Conservation (phyloP, 495 filamentous ascomycete species). For the Symbiotaphrina buchneri region DNA sequence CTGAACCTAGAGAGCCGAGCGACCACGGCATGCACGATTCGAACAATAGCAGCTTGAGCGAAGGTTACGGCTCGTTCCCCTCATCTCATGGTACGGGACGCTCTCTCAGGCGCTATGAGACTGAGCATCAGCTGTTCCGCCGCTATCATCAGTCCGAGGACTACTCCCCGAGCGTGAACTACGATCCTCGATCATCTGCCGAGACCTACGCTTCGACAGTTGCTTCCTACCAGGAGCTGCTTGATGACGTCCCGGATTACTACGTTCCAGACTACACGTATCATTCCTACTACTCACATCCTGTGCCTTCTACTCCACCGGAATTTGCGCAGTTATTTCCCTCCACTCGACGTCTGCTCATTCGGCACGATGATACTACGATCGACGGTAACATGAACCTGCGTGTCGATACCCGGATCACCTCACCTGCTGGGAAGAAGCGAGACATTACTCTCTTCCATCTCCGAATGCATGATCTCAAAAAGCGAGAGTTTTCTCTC, state of each 20-base stretch:
- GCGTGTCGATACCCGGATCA: constrained; percentile 59
- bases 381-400: constrained; percentile 95
- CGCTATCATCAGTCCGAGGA: too few relatives aligned
- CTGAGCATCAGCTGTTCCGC: too few relatives aligned
- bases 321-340: constrained; percentile 81
- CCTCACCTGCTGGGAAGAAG: constrained; percentile 26
- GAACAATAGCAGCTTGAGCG: too few relatives aligned
- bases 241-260: constrained; percentile 29
- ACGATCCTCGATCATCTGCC: constrained; percentile 37
- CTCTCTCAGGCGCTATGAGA: too few relatives aligned
- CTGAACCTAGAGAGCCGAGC: too few relatives aligned
- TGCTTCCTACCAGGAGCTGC: constrained; percentile 35
- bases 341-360: constrained; percentile 52
- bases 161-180: constrained; percentile 21
- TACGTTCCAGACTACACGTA: constrained; percentile 37
- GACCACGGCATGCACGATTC: too few relatives aligned
- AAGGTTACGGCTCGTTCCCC: too few relatives aligned
- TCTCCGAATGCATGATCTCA: constrained; percentile 84
- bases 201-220: constrained; percentile 66
- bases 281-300: constrained; percentile 34
- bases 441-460: constrained; percentile 76
- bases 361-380: constrained; percentile 82
- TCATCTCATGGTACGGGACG: too few relatives aligned
- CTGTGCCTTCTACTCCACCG: constrained; percentile 51
- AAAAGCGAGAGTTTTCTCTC: constrained; percentile 69